Conservation (phyloP, 1,139 yeast species). For the Spathaspora jeffriesii region DNA sequence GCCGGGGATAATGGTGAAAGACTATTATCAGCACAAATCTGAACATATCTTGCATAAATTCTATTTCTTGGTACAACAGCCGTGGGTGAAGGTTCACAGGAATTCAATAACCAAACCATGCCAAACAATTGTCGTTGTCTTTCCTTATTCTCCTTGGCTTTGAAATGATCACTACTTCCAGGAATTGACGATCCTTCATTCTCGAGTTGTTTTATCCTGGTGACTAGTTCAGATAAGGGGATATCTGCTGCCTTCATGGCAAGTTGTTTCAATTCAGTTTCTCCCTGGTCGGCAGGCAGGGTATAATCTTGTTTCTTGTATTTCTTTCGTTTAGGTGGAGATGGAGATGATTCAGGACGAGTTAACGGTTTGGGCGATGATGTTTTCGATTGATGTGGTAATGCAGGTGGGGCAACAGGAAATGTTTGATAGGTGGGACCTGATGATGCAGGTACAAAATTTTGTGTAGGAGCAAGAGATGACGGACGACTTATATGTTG, state of each 20-base stretch:
- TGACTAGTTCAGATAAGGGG: slow-evolving; percentile 54
- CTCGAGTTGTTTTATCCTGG: slow-evolving; percentile 49
- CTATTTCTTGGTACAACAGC: slow-evolving; percentile 85
- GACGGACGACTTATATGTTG: slow-evolving; percentile 5
- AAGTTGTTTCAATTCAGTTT: slow-evolving; percentile 44
- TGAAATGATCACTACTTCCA: slow-evolving; percentile 10
- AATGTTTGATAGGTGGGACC: slow-evolving; percentile 2
- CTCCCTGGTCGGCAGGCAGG: slow-evolving; percentile 40
- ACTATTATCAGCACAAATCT: slow-evolving; percentile 65
- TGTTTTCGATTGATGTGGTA: slow-evolving; percentile 9
- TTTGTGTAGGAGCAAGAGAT: slow-evolving; percentile 4
- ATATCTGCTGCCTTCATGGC: slow-evolving; percentile 45
- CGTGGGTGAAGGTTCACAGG: slow-evolving; percentile 63
- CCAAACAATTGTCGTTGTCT: slow-evolving; percentile 79
- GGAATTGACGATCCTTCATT: slow-evolving; percentile 22
- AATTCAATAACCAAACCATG: slow-evolving; percentile 73
- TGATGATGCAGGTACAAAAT: neutral
- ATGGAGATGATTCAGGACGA: slow-evolving; percentile 4
- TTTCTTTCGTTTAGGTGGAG: slow-evolving; percentile 21
- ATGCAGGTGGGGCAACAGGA: neutral
- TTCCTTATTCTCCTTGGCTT: slow-evolving; percentile 41
- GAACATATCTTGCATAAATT: slow-evolving; percentile 79
- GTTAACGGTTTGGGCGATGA: slow-evolving; percentile 4
- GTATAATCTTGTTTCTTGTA: slow-evolving; percentile 36
- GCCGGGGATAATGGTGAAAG: slow-evolving; percentile 83